These are phyloP conservation scores for Penstemon davidsonii DNA, from an alignment of 257 asterid genomes.

Conservation along the genomic window DNA sequence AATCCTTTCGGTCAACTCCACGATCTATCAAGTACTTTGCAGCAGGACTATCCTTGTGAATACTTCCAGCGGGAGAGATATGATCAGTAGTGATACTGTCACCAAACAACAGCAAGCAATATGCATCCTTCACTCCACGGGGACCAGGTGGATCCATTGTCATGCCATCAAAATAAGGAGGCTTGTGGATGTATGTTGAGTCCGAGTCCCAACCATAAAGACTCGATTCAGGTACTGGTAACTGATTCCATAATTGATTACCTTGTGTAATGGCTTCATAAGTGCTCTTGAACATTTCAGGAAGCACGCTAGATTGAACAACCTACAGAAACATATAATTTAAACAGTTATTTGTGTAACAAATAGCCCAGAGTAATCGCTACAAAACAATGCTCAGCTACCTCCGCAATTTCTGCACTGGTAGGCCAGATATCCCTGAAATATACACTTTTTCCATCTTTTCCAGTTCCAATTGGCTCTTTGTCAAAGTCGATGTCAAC, in stretches of 20 bases:
- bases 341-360: slow-evolving; percentile 4
- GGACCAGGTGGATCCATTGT: slow-evolving; percentile 87
- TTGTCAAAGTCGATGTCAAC: slow-evolving; percentile 89
- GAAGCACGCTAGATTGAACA: slow-evolving; percentile 93
- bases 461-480: slow-evolving; percentile 88
- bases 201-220: slow-evolving; percentile 77
- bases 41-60: slow-evolving; percentile 91
- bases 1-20: slow-evolving; percentile 85
- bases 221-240: slow-evolving; percentile 70
- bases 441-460: slow-evolving; percentile 74
- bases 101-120: slow-evolving; percentile 85
- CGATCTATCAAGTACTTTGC: slow-evolving; percentile 79
- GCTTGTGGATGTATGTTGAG: slow-evolving; percentile 92
- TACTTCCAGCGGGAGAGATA: slow-evolving; percentile 96
- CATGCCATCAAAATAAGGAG: slow-evolving; percentile 87
- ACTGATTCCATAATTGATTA: slow-evolving; percentile 74
- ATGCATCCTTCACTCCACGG: slow-evolving; percentile 80
- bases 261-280: slow-evolving; percentile 91
- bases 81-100: slow-evolving; percentile 97
- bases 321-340: slow-evolving; percentile 44
- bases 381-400: slow-evolving; percentile 7
- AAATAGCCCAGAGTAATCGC: not conserved
- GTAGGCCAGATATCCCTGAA: slow-evolving; percentile 89
- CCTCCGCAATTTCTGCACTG: slow-evolving; percentile 89
- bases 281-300: slow-evolving; percentile 92